Percentiles rank a stretch among this genome's conserved stretches.
Evolutionary conservation across 331 rosid species (phyloP).

Genomic region (Pyracantha coccinea): DNA sequence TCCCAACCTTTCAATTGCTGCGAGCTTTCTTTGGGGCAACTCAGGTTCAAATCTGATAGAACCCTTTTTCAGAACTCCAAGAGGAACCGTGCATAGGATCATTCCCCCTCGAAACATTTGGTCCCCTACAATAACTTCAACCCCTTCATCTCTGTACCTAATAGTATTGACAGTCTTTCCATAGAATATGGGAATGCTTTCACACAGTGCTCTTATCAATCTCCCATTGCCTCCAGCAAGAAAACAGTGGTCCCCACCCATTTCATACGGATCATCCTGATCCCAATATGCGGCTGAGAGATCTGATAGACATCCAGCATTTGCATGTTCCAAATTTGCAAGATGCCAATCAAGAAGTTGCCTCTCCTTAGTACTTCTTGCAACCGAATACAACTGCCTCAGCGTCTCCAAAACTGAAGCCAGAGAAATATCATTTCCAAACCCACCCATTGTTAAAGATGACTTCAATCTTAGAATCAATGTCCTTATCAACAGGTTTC

Average conservation of each 20-base stretch:
- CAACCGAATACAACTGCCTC: constrained; percentile 57
- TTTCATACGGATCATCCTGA: constrained; percentile 96
- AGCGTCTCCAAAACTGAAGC: constrained; percentile 82
- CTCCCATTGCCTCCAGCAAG: constrained; percentile 90
- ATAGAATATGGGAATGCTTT: constrained; percentile 75
- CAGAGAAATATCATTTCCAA: constrained; percentile 63
- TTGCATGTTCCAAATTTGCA: constrained; percentile 88
- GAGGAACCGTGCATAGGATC: constrained; percentile 87
- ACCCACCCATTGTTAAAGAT: constrained; percentile 84
- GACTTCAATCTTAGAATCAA: constrained; percentile 54
- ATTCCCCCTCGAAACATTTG: constrained; percentile 65
- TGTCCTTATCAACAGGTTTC: constrained; percentile 45
- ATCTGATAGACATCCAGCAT: constrained; percentile 93
- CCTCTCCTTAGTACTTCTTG: constrained; percentile 50
- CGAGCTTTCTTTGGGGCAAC: constrained; percentile 71
- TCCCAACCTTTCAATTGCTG: constrained; percentile 78
- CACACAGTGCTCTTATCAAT: constrained; percentile 70
- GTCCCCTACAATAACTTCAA: constrained; percentile 67
- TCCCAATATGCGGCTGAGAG: constrained; percentile 93
- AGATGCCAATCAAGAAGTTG: constrained; percentile 93
- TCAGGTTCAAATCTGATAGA: constrained; percentile 62
- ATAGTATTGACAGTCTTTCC: constrained; percentile 53
- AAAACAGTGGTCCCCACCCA: constrained; percentile 98
- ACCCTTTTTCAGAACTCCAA: constrained; percentile 74
- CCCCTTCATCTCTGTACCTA: constrained; percentile 56